These are phyloP conservation scores for Sordariomycetes sp. DNA, from an alignment of 2,329 filamentous ascomycete genomes.

Conservation along the genomic window DNA sequence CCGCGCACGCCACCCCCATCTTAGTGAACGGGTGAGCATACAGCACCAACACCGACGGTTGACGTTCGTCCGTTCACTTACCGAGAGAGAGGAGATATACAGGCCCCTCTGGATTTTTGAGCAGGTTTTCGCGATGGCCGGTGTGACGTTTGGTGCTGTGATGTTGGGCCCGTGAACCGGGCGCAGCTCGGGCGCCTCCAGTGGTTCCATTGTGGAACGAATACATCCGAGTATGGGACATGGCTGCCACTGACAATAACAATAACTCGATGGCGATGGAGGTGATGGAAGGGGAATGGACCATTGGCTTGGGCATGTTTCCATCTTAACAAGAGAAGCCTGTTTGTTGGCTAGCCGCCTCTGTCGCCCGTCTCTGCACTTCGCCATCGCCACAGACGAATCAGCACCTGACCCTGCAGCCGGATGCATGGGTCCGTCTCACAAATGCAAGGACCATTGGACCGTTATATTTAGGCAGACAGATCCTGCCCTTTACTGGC, in stretches of 20 bases:
- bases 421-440: not conserved
- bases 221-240: not conserved
- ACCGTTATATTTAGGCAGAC: no score
- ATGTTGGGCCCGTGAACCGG: no score
- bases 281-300: not conserved
- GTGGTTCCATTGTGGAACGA: not conserved
- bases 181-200: not conserved
- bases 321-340: not conserved
- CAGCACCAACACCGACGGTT: not conserved
- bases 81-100: constrained; percentile 8
- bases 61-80: not conserved
- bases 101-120: constrained; percentile 1
- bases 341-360: not conserved
- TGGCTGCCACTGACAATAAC: not conserved
- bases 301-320: not conserved
- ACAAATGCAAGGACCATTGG: not conserved
- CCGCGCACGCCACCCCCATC: constrained; percentile 16
- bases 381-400: not conserved
- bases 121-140: not conserved
- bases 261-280: not conserved
- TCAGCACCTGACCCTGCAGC: not conserved
- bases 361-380: not conserved
- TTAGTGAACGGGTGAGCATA: constrained; percentile 1
- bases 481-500: no score
- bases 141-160: no score